Conservation (phyloP, 768 basidiomycete genomes). For the Exidia glandulosa region DNA sequence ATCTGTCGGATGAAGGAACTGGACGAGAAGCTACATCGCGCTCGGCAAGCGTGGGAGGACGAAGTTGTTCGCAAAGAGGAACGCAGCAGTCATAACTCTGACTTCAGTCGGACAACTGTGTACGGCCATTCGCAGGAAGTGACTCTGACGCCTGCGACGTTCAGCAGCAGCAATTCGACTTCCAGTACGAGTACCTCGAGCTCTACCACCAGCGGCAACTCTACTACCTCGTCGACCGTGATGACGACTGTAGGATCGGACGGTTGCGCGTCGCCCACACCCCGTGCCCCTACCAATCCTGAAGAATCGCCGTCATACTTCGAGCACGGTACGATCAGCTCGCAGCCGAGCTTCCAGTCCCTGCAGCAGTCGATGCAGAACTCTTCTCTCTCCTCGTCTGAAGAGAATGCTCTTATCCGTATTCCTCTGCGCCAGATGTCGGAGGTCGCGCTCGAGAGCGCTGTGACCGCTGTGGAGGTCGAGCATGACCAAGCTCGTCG, state of each 20-base stretch:
- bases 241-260: neutral
- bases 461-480: slow-evolving; percentile 56
- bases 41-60: slow-evolving; percentile 77
- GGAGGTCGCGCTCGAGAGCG: slow-evolving; percentile 69
- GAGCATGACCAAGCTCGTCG: slow-evolving; percentile 80
- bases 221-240: neutral
- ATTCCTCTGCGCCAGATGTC: slow-evolving; percentile 46
- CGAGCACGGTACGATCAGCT: neutral
- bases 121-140: slow-evolving; percentile 4
- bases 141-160: slow-evolving; percentile 20
- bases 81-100: neutral
- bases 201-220: too few relatives aligned
- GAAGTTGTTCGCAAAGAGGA: slow-evolving; percentile 74
- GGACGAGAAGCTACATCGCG: slow-evolving; percentile 60
- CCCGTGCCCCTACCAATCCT: neutral
- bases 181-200: neutral
- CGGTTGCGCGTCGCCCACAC: neutral
- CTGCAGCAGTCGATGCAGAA: neutral
- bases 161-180: neutral
- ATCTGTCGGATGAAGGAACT: slow-evolving; percentile 80
- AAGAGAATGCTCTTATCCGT: slow-evolving; percentile 14
- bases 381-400: neutral
- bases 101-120: neutral
- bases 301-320: slow-evolving; percentile 5
- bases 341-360: neutral